Evolutionary conservation across 768 basidiomycete species (phyloP).

Genomic region (Leccinum imitatum): DNA sequence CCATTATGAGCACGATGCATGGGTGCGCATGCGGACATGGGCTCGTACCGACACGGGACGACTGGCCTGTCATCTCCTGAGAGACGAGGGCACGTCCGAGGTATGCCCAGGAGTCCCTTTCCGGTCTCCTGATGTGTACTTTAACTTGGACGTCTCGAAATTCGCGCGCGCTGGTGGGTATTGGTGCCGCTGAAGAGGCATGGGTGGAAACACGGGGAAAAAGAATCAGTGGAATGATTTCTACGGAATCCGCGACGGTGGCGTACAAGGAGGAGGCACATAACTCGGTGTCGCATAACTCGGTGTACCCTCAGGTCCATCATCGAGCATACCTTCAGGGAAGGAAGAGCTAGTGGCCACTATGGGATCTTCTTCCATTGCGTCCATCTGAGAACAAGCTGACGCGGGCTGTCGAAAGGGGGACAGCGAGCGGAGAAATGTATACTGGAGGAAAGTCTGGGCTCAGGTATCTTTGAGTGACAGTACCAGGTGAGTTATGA

Average conservation of each 20-base stretch:
- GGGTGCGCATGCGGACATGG: neutral
- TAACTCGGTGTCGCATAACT: constrained; percentile 14
- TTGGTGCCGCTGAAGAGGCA: constrained; percentile 20
- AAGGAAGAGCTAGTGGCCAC: constrained; percentile 23
- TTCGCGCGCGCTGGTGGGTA: constrained; percentile 42
- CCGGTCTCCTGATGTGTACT: constrained; percentile 78
- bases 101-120: constrained; percentile 79
- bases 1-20: constrained; percentile 8
- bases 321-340: constrained; percentile 20
- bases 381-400: constrained; percentile 27
- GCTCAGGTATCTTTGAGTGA: constrained; percentile 27
- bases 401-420: neutral
- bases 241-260: neutral
- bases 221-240: constrained; percentile 12
- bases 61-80: constrained; percentile 73
- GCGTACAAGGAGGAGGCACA: constrained; percentile 23
- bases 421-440: neutral
- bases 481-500: constrained; percentile 11
- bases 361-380: constrained; percentile 36
- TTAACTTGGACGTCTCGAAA: constrained; percentile 83
- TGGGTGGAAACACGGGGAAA: neutral
- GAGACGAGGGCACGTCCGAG: constrained; percentile 75
- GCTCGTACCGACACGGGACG: constrained; percentile 74
- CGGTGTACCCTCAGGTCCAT: constrained; percentile 15
- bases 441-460: constrained; percentile 6